Base-by-base conservation (phyloP, 2,329 filamentous ascomycete genomes). In the Blastomyces parvus region DNA sequence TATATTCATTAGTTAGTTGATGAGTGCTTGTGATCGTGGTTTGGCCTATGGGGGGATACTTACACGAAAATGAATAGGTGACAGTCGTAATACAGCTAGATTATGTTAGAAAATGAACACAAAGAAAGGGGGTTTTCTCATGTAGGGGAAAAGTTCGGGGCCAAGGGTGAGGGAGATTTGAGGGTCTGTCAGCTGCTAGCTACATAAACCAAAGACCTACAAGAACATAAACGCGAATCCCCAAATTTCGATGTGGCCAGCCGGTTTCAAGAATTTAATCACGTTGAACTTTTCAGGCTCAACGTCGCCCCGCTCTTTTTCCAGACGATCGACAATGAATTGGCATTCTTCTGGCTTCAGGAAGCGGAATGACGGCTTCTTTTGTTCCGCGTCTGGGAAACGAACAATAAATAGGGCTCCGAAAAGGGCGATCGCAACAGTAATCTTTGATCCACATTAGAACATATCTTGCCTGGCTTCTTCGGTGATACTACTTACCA, bases 71-170 rank as follows among this genome's bases (percentile, higher is more conserved):
- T 0, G 88, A 84, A 71, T 91, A 91, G 1, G 81, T 81, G 63
- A 88, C 82, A 33, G 87, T 88, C 1, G 88, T 90, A 1, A 83
- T 83, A 73, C 84, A 83, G 77, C 84, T 83, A 71, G 84, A 86
- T 57, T 3, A 36, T 44, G 42, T 60, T 60, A 36, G 14, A 27
- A 44, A 40, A 48, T 56, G 30, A 38, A n/a, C 7, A 8, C n/a
- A 48, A 48, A 48, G 19, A 13, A 11, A n/a, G 5, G 42, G 33
- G 36, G 3, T 17, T 8, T 19, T 44, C 6, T 44, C n/a, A 9
- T 13, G 36, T 11, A 38, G 36, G 36, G 9, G 36, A 38, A 2
- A 11, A 13, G 9, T 22, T 11, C 9, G 19, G n/a, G 8, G n/a
- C 3, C 19, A n/a, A 11, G 9, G 19, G 6, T 22, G 3, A 8